A percentile compares a stretch with the other conserved stretches of the same genome.
phyloP scores from a whole-genome alignment of 805 yeast species.

The Brettanomyces nanus region DNA sequence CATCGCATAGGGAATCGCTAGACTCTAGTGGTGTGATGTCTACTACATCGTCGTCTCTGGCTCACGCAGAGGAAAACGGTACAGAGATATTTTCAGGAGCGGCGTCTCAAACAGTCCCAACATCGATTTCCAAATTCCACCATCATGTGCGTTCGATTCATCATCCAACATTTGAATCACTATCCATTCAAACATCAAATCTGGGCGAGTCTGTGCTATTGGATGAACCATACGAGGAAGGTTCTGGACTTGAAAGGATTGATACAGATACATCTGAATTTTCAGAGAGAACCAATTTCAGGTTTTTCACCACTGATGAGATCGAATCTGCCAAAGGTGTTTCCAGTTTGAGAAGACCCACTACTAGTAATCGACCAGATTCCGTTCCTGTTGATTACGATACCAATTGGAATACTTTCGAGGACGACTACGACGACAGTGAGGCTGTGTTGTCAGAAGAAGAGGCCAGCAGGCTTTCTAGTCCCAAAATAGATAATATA shows the following conservation, averaged over 20 bases:
- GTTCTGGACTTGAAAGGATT: constrained; percentile 27
- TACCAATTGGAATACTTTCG: constrained; percentile 64
- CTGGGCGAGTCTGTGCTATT: constrained; percentile 4
- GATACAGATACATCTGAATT: constrained; percentile 27
- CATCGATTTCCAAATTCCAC: constrained; percentile 70
- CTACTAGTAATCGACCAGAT: constrained; percentile 13
- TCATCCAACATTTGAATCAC: constrained; percentile 15
- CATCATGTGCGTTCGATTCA: constrained; percentile 32
- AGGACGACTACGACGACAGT: constrained; percentile 31
- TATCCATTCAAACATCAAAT: constrained; percentile 3
- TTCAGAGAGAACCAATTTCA: constrained; percentile 43
- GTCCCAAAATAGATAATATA: background rate
- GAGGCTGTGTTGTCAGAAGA: constrained; percentile 1
- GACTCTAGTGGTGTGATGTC: constrained; percentile 15
- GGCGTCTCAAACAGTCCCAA: constrained; percentile 66
- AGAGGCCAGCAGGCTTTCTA: background rate
- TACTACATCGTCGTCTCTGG: constrained; percentile 2
- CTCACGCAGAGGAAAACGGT: constrained; percentile 46
- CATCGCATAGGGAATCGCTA: constrained; percentile 23
- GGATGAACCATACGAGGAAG: constrained; percentile 13
- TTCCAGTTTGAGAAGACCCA: constrained; percentile 59
- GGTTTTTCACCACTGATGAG: constrained; percentile 76
- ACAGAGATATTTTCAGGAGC: constrained; percentile 75
- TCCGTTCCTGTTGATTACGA: constrained; percentile 56
- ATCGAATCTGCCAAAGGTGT: constrained; percentile 84